A percentile compares a stretch with the other conserved stretches of the same genome.
Evolutionary conservation across 257 asterid species (phyloP).

Genomic region (Plantago ovata): DNA sequence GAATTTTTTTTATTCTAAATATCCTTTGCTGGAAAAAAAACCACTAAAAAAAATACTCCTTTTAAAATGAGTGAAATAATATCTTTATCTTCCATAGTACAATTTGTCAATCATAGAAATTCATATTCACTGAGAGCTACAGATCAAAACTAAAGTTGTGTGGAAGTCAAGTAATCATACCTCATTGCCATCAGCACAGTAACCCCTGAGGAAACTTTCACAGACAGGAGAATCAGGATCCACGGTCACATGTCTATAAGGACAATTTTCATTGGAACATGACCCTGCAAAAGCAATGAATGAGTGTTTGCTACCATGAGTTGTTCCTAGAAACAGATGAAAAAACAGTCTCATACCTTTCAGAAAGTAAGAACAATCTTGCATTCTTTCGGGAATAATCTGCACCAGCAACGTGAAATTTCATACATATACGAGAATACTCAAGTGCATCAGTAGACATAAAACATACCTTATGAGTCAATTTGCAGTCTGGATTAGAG

Average conservation of each 20-base stretch:
- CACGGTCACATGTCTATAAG: slow-evolving; percentile 89
- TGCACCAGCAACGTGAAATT: slow-evolving; percentile 26
- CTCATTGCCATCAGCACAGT: slow-evolving; percentile 95
- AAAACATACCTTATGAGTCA: slow-evolving; percentile 86
- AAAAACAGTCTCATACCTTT: slow-evolving; percentile 52
- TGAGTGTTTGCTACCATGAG: slow-evolving; percentile 21
- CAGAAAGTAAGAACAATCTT: slow-evolving; percentile 89
- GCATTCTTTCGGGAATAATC: slow-evolving; percentile 98
- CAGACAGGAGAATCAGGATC: slow-evolving; percentile 65
- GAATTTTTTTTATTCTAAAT: too few relatives aligned
- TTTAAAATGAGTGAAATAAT: background rate
- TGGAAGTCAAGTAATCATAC: slow-evolving; percentile 41
- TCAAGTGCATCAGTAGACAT: slow-evolving; percentile 9
- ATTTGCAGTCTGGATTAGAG: slow-evolving; percentile 59
- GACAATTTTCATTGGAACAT: slow-evolving; percentile 83
- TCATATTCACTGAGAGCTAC: background rate
- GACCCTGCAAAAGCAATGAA: slow-evolving; percentile 52
- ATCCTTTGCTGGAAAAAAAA: background rate
- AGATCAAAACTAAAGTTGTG: slow-evolving; percentile 2
- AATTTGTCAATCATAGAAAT: slow-evolving; percentile 8
- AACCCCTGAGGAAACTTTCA: slow-evolving; percentile 87
- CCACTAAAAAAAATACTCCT: background rate
- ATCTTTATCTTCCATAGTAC: background rate
- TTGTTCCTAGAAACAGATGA: slow-evolving; percentile 6
- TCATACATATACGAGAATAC: slow-evolving; percentile 21